phyloP scores from a whole-genome alignment of 305 asterid species.

The Ruellia speciosa region DNA sequence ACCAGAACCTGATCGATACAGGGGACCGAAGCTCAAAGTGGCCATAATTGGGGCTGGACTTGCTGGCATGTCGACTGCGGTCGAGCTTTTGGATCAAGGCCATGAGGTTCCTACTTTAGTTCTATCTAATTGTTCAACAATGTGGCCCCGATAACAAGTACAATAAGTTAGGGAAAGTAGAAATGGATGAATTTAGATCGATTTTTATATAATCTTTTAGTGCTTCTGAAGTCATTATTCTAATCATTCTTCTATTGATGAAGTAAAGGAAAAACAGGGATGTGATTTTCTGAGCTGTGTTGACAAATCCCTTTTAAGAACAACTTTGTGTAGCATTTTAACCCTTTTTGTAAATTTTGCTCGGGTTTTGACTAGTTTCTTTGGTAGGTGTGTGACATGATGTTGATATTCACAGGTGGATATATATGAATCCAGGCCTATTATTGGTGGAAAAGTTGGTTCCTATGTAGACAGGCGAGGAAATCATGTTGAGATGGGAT shows the following conservation, averaged over 20 bases:
- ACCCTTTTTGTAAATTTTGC: too few species aligned
- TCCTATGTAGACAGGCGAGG: slow-evolving; percentile 90
- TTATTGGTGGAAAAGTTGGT: slow-evolving; percentile 99
- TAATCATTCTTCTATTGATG: not conserved
- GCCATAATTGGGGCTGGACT: slow-evolving; percentile 97
- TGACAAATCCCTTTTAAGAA: not conserved
- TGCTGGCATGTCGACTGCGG: slow-evolving; percentile 99
- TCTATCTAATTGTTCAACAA: too few species aligned
- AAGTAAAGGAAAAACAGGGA: too few species aligned
- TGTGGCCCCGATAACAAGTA: too few species aligned
- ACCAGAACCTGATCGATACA: slow-evolving; percentile 86
- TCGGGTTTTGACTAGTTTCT: too few species aligned
- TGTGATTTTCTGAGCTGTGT: not conserved
- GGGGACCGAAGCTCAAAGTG: slow-evolving; percentile 94
- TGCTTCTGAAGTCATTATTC: too few species aligned
- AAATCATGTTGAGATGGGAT: slow-evolving; percentile 95
- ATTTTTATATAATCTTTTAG: too few species aligned
- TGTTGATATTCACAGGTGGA: slow-evolving; percentile 82
- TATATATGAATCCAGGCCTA: slow-evolving; percentile 80
- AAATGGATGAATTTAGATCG: too few species aligned
- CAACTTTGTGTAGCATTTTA: too few species aligned
- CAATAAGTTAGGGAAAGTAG: too few species aligned
- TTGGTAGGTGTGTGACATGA: too few species aligned
- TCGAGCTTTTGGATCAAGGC: slow-evolving; percentile 99
- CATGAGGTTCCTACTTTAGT: slow-evolving; percentile 60